These are phyloP conservation scores for Paraconiothyrium brasiliense DNA, from an alignment of 2,329 filamentous ascomycete genomes.

Conservation along the genomic window DNA sequence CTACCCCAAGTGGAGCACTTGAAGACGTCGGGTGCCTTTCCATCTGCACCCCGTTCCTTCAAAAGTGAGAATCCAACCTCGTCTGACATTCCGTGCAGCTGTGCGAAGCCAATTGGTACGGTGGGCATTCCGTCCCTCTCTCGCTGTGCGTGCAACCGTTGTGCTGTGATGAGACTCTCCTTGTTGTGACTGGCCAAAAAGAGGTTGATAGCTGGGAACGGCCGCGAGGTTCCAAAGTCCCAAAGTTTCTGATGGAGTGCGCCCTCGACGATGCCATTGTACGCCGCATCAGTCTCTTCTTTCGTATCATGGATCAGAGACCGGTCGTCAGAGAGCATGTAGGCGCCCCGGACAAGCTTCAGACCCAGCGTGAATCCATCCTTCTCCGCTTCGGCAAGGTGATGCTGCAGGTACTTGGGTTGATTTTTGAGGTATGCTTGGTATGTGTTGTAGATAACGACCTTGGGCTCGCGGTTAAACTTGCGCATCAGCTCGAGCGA, in stretches of 20 bases:
- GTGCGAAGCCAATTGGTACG: slow-evolving; percentile 71
- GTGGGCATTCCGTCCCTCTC: slow-evolving; percentile 51
- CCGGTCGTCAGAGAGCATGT: slow-evolving; percentile 62
- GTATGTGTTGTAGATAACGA: slow-evolving; percentile 75
- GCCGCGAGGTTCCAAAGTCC: slow-evolving; percentile 32
- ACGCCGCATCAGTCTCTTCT: slow-evolving; percentile 67
- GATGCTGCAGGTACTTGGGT: slow-evolving; percentile 51
- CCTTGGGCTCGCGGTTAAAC: slow-evolving; percentile 58
- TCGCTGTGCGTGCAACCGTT: slow-evolving; percentile 56
- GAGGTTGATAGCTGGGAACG: slow-evolving; percentile 61
- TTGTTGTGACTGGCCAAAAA: slow-evolving; percentile 87
- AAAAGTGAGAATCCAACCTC: slow-evolving; percentile 73
- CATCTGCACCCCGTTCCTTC: slow-evolving; percentile 30
- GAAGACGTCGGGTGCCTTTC: slow-evolving; percentile 58
- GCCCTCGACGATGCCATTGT: slow-evolving; percentile 73
- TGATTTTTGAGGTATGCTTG: slow-evolving; percentile 65
- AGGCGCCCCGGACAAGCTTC: slow-evolving; percentile 68
- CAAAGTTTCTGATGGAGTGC: slow-evolving; percentile 40
- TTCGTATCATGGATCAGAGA: slow-evolving; percentile 64
- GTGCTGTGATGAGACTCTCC: slow-evolving; percentile 69
- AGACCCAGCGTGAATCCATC: slow-evolving; percentile 63
- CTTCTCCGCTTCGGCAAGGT: slow-evolving; percentile 57
- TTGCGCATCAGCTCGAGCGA: slow-evolving; percentile 61
- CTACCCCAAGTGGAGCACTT: slow-evolving; percentile 68
- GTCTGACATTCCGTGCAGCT: slow-evolving; percentile 95